phyloP scores from a whole-genome alignment of 2,329 filamentous ascomycete species.

The Coniochaeta ligniaria region DNA sequence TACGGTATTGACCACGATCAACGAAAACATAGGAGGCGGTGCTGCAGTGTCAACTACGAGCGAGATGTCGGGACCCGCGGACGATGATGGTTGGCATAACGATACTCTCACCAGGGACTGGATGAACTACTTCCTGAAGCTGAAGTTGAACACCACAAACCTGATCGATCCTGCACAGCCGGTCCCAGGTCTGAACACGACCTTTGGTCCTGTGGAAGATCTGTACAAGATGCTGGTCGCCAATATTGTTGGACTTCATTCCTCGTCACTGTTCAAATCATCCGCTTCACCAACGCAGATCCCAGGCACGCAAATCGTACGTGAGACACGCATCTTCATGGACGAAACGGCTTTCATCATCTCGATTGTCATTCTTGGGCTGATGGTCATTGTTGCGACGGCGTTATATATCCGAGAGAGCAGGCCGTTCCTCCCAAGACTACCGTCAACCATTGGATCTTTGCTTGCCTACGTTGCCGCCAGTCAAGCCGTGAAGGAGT shows the following conservation, averaged over 20 bases:
- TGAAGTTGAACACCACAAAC: conserved; percentile 15
- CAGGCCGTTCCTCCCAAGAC: conserved; percentile 34
- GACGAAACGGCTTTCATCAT: conserved; percentile 37
- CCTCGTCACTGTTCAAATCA: no score
- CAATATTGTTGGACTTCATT: no score
- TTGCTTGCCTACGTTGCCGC: conserved; percentile 39
- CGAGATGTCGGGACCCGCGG: no score
- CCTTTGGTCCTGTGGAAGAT: no score
- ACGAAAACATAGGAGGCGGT: conserved; percentile 5
- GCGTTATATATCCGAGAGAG: conserved; percentile 34
- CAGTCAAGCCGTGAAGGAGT: conserved; percentile 29
- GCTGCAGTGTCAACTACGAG: no score
- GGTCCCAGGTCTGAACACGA: conserved; percentile 12
- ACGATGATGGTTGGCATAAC: conserved; percentile 37
- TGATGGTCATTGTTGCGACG: conserved; percentile 34
- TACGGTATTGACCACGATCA: neutral
- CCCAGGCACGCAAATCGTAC: neutral
- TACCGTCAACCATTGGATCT: conserved; percentile 44
- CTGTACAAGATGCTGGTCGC: no score
- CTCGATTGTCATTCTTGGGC: conserved; percentile 30
- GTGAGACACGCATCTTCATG: conserved; percentile 39
- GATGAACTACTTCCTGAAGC: conserved; percentile 37
- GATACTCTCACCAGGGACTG: conserved; percentile 34
- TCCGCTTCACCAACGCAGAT: conserved; percentile 8
- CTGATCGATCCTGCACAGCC: conserved; percentile 22